Evolutionary conservation across 208 protist species (phyloP).

Genomic region (Leishmania guyanensis): DNA sequence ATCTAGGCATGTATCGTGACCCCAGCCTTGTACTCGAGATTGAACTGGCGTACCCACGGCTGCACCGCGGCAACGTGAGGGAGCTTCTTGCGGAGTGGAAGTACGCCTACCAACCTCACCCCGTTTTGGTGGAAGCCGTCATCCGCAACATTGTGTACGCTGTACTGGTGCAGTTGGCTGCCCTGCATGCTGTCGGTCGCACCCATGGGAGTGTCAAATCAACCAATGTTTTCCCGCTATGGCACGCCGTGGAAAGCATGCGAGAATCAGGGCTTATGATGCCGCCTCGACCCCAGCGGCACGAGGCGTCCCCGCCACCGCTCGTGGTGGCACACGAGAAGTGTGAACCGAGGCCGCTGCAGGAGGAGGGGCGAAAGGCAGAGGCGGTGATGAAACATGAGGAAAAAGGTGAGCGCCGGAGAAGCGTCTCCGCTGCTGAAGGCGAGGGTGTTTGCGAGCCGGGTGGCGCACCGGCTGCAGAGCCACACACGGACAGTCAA

Average conservation of each 20-base stretch:
- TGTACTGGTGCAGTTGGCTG: slow-evolving; percentile 55
- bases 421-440: not conserved
- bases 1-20: slow-evolving; percentile 22
- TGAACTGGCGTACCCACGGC: slow-evolving; percentile 51
- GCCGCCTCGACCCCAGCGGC: slow-evolving; percentile 13
- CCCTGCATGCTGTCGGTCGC: slow-evolving; percentile 51
- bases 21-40: slow-evolving; percentile 36
- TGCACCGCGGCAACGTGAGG: slow-evolving; percentile 57
- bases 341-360: not conserved
- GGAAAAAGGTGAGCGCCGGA: not conserved
- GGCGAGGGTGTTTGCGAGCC: not conserved
- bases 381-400: not conserved
- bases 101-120: slow-evolving; percentile 25
- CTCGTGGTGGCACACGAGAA: not conserved
- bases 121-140: slow-evolving; percentile 54
- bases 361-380: not conserved
- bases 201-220: slow-evolving; percentile 72
- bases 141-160: slow-evolving; percentile 66
- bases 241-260: slow-evolving; percentile 43
- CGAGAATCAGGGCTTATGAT: slow-evolving; percentile 19
- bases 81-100: slow-evolving; percentile 52
- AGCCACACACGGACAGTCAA: too few species aligned
- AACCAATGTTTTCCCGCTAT: slow-evolving; percentile 70
- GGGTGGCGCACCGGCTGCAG: not conserved
- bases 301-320: not conserved